Evolutionary conservation across 495 filamentous ascomycete genomes (phyloP).

Genomic region (Filosporella fistucella): DNA sequence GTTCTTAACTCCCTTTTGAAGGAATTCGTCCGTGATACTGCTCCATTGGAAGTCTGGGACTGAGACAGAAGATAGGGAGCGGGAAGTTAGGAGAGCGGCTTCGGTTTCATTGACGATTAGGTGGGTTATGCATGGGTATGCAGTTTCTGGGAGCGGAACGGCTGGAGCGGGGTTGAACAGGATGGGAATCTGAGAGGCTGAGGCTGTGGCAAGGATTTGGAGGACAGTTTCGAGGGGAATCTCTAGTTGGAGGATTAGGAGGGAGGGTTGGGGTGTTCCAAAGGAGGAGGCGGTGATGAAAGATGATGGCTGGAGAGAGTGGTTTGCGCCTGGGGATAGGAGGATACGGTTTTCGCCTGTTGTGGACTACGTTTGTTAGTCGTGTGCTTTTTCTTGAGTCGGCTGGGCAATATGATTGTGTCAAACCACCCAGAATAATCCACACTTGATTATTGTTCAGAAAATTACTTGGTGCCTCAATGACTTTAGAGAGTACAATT

Average conservation of each 20-base stretch:
- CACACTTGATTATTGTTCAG: too few relatives aligned
- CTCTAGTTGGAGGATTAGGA: slow-evolving; percentile 87
- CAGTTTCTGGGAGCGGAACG: slow-evolving; percentile 58
- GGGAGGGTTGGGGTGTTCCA: slow-evolving; percentile 44
- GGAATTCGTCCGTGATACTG: slow-evolving; percentile 51
- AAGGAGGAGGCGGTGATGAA: slow-evolving; percentile 36
- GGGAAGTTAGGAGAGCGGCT: slow-evolving; percentile 62
- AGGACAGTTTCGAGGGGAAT: slow-evolving; percentile 71
- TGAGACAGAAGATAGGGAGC: slow-evolving; percentile 38
- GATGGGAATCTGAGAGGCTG: slow-evolving; percentile 46
- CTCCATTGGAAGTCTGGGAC: slow-evolving; percentile 36
- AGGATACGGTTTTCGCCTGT: slow-evolving; percentile 53
- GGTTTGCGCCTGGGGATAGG: slow-evolving; percentile 76
- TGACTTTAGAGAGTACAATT: too few relatives aligned
- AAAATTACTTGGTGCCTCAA: too few relatives aligned
- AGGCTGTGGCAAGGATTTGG: slow-evolving; percentile 52
- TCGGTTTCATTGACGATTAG: slow-evolving; percentile 91
- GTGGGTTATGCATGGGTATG: slow-evolving; percentile 66
- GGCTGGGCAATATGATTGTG: too few relatives aligned
- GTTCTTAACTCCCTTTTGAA: slow-evolving; percentile 63
- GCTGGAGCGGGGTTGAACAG: slow-evolving; percentile 82
- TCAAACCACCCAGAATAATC: too few relatives aligned
- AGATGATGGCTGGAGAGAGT: slow-evolving; percentile 20
- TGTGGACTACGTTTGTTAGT: too few relatives aligned
- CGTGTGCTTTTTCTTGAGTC: too few relatives aligned